Evolutionary conservation across 257 asterid genomes (phyloP).

Genomic region (Eustoma russellianum): DNA sequence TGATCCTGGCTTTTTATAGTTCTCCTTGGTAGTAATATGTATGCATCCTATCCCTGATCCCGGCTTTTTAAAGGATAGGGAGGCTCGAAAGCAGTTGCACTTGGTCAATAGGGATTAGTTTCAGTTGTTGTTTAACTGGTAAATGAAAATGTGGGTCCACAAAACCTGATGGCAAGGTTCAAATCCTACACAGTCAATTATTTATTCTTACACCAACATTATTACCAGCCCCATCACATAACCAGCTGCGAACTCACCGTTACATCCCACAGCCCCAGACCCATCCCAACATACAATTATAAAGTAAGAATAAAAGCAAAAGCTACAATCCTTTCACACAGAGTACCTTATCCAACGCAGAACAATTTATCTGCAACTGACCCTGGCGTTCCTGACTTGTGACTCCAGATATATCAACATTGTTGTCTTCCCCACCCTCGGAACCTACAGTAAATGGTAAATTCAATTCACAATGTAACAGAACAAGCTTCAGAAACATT

Average conservation of each 20-base stretch:
- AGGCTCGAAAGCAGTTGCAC: too few species aligned
- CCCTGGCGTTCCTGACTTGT: slow-evolving; percentile 21
- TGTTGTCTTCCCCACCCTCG: slow-evolving; percentile 13
- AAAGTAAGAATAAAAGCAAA: not conserved
- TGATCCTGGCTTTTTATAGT: too few species aligned
- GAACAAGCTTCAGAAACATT: not conserved
- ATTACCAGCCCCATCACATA: slow-evolving; percentile 3
- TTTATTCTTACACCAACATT: not conserved
- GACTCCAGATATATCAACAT: slow-evolving; percentile 27
- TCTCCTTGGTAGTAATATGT: too few species aligned
- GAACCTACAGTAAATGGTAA: slow-evolving; percentile 11
- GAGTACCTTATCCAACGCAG: slow-evolving; percentile 14
- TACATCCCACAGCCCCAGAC: not conserved
- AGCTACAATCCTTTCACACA: too few species aligned
- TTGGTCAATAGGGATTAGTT: too few species aligned
- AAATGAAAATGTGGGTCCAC: too few species aligned
- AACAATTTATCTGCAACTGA: slow-evolving; percentile 13
- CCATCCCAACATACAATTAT: not conserved
- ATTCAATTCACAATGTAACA: not conserved
- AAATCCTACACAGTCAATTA: too few species aligned
- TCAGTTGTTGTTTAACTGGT: too few species aligned
- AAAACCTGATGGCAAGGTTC: too few species aligned
- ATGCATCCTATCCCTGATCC: too few species aligned
- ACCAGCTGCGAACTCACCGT: slow-evolving; percentile 1
- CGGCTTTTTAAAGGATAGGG: too few species aligned